Evolutionary conservation across 176 grass and related monocot genomes (phyloP).

Genomic region (Oryza nivara): DNA sequence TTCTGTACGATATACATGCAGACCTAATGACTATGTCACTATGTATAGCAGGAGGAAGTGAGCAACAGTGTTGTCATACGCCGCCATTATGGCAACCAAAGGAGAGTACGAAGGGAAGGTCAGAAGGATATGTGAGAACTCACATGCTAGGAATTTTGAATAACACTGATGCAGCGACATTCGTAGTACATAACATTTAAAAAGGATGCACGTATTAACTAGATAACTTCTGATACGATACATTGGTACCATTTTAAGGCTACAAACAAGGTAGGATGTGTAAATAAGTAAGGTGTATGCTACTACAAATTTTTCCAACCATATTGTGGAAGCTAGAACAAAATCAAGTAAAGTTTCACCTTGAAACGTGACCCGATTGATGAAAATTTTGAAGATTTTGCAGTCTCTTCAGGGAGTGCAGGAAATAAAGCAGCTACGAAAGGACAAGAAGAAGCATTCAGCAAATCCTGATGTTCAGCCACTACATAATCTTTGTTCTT

Average conservation of each 20-base stretch:
- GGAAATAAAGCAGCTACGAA: slow-evolving; percentile 92
- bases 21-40: slow-evolving; percentile 3
- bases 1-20: slow-evolving; percentile 14
- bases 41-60: slow-evolving; percentile 29
- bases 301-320: background rate
- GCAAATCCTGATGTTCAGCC: slow-evolving; percentile 94
- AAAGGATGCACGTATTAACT: background rate
- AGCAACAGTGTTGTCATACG: background rate
- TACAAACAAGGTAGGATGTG: background rate
- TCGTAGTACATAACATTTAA: background rate
- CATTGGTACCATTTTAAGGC: background rate
- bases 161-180: background rate
- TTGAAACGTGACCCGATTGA: slow-evolving; percentile 98
- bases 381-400: slow-evolving; percentile 98
- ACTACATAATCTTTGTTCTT: slow-evolving; percentile 99
- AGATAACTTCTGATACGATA: background rate
- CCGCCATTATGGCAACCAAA: background rate
- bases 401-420: slow-evolving; percentile 84
- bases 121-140: background rate
- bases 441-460: slow-evolving; percentile 78
- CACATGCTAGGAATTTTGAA: background rate
- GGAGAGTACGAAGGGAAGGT: background rate
- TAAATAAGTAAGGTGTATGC: background rate
- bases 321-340: slow-evolving; percentile 18
- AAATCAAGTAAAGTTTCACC: slow-evolving; percentile 57